Evolutionary conservation across 192 early-diverging fungal genomes (phyloP).

Genomic region (Backusella tuberculispora): DNA sequence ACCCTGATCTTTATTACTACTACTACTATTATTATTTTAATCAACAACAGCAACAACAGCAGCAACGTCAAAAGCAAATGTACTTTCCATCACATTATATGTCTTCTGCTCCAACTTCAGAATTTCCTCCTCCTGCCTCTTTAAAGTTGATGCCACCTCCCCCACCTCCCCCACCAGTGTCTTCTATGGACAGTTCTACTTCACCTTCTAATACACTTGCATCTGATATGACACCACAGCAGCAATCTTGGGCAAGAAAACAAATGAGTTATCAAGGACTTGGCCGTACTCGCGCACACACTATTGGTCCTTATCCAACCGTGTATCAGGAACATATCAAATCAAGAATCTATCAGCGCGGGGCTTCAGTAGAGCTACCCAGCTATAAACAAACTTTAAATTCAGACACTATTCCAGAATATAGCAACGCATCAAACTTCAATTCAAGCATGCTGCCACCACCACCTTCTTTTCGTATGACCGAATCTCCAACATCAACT

Average conservation of each 20-base stretch:
- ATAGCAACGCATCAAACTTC: not conserved
- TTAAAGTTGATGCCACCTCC: slow-evolving; percentile 21
- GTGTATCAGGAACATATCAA: not conserved
- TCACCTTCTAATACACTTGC: slow-evolving; percentile 37
- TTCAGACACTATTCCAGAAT: slow-evolving; percentile 5
- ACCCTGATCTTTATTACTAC: slow-evolving; percentile 38
- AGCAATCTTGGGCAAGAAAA: slow-evolving; percentile 30
- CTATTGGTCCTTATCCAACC: slow-evolving; percentile 15
- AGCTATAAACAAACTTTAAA: slow-evolving; percentile 4
- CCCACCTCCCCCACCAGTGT: slow-evolving; percentile 10
- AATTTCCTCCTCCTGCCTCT: slow-evolving; percentile 6
- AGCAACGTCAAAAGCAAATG: slow-evolving; percentile 7
- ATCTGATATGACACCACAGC: not conserved
- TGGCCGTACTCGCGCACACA: slow-evolving; percentile 9
- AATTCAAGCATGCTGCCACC: not conserved
- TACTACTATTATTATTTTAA: slow-evolving; percentile 41
- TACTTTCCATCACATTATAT: slow-evolving; percentile 12
- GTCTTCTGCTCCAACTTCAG: not conserved
- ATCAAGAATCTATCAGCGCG: not conserved
- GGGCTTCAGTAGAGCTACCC: not conserved
- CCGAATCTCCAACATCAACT: not conserved
- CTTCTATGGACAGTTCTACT: not conserved
- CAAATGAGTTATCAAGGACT: not conserved
- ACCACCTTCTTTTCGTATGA: not conserved
- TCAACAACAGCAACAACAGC: slow-evolving; percentile 32